Evolutionary conservation across 331 rosid species (phyloP), one percentile per base, ranked within the genome.

Genomic region (Pyrus hybrid): DNA sequence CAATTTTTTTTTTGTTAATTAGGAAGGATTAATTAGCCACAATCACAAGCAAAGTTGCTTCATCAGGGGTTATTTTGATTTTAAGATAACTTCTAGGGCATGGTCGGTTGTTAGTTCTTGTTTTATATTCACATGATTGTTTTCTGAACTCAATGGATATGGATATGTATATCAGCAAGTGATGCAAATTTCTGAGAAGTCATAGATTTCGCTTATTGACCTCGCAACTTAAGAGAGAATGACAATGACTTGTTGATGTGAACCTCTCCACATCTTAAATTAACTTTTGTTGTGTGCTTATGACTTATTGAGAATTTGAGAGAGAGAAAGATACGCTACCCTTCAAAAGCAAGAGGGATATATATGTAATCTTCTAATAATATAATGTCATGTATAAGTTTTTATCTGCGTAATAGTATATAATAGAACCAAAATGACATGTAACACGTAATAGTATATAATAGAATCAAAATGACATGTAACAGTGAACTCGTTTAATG

Each of bases 191-290:
- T 63, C 8, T 67, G 71, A 63, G 58, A 14, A 13, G 53, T 58
- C 72, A 43, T 70, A 25, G 14, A 63, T 49, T 67, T 76, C 75
- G 74, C 75, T 20, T 81, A 54, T 68, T 63, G 85, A 81, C 78
- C 70, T 67, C 22, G 70, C 73, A 77, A 68, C 77, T 68, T 21
- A 2, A 57, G 61, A 61, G 33, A 33, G 68, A 43, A 63, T 22
- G 85, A 82, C 68, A 82, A 70, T 41, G 79, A 77, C 76, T 21
- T 25, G 68, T 73, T 21, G 45, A 49, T 26, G 76, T 43, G 62
- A 66, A 66, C 30, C 17, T 45, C 21, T n/a, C 22, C 67, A 77
- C 63, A 35, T 72, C 37, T 58, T 2, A n/a, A 66, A 9, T 18
- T 37, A 57, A 25, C 58, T 41, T 25, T 61, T 41, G 28, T 9